Conservation (phyloP, 305 asterid species). For the Fraxinus floribunda region DNA sequence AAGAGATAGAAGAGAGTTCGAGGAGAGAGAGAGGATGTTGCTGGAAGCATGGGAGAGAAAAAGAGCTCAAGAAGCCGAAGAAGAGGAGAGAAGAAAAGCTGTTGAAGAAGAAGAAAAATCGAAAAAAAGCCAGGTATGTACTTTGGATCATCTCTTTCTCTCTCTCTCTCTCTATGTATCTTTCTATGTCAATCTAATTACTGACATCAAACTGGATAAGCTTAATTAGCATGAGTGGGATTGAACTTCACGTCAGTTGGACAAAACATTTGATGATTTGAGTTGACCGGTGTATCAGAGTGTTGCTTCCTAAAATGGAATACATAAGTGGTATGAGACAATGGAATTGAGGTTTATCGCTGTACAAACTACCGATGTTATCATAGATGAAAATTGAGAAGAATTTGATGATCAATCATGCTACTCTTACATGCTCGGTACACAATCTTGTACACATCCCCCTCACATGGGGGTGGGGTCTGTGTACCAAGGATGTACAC, state of each 20-base stretch:
- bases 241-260: not conserved
- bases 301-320: not conserved
- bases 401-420: not conserved
- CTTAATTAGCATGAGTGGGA: not conserved
- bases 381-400: not conserved
- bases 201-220: not conserved
- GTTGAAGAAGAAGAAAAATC: constrained; percentile 42
- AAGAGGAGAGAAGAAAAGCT: constrained; percentile 57
- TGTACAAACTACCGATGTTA: not conserved
- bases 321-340: not conserved
- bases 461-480: too few species aligned
- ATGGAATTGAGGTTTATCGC: constrained; percentile 2
- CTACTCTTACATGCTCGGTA: too few species aligned
- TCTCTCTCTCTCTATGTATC: not conserved
- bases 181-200: not conserved
- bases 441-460: too few species aligned
- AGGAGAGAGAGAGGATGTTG: constrained; percentile 75
- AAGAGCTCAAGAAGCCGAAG: constrained; percentile 50
- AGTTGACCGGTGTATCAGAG: not conserved
- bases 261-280: not conserved
- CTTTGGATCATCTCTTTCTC: not conserved
- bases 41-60: constrained; percentile 64
- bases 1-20: constrained; percentile 64
- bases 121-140: constrained; percentile 45
- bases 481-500: too few species aligned